phyloP scores from a whole-genome alignment of 371 early-diverging fungal species.

The Mortierella sp. region DNA sequence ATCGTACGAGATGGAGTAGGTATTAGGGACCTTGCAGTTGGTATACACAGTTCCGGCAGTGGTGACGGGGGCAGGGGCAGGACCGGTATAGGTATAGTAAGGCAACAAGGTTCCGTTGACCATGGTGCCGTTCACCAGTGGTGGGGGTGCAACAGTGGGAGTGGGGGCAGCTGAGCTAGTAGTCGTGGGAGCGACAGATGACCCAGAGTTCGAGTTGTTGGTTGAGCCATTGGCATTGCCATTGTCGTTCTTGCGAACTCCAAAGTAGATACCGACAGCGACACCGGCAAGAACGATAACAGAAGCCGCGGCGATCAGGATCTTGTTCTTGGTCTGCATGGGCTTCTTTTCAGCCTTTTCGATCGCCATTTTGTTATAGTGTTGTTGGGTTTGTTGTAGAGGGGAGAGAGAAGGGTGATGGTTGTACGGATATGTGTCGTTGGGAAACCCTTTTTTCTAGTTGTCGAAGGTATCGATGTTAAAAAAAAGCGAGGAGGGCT shows the following conservation, averaged over 20 bases:
- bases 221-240: constrained; percentile 2
- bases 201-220: constrained; percentile 10
- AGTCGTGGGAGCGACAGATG: neutral
- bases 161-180: constrained; percentile 11
- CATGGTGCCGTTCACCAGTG: constrained; percentile 47
- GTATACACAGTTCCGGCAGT: constrained; percentile 47
- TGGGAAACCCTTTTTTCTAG: neutral
- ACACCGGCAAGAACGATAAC: constrained; percentile 38
- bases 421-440: neutral
- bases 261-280: constrained; percentile 50
- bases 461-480: neutral
- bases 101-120: constrained; percentile 55
- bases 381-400: constrained; percentile 1
- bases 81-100: constrained; percentile 40
- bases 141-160: constrained; percentile 16
- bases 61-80: constrained; percentile 33
- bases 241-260: constrained; percentile 43
- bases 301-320: constrained; percentile 49
- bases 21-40: constrained; percentile 38
- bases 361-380: constrained; percentile 18
- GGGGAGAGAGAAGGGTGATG: neutral
- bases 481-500: neutral
- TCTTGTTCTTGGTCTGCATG: constrained; percentile 59
- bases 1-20: constrained; percentile 54
- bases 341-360: constrained; percentile 44